phyloP scores from a whole-genome alignment of 768 basidiomycete species.

The Holtermanniella nyarrowii region DNA sequence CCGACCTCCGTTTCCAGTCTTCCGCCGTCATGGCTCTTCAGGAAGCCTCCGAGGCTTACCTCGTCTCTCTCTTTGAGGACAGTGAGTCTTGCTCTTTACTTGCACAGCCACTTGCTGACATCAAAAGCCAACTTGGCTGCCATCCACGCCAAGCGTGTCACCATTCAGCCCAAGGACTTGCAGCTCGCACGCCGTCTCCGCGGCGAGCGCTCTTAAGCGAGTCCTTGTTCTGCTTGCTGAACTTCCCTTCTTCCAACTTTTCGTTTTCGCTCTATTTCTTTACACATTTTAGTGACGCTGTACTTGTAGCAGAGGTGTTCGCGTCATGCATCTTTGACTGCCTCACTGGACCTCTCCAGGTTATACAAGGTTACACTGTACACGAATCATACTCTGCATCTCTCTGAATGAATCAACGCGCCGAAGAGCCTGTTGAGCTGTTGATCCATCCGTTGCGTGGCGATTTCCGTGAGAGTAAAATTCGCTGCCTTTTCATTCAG shows the following conservation, averaged over 20 bases:
- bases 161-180: slow-evolving; percentile 59
- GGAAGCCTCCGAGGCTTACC: slow-evolving; percentile 55
- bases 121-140: slow-evolving; percentile 41
- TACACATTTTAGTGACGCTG: not conserved
- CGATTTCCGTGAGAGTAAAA: too few species aligned
- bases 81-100: slow-evolving; percentile 48
- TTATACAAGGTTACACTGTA: too few species aligned
- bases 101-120: not conserved
- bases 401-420: too few species aligned
- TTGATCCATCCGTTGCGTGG: too few species aligned
- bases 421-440: too few species aligned
- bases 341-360: too few species aligned
- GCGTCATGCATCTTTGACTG: too few species aligned
- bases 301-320: too few species aligned
- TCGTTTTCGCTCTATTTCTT: not conserved
- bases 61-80: slow-evolving; percentile 63
- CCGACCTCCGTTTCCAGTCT: slow-evolving; percentile 47
- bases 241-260: not conserved
- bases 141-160: slow-evolving; percentile 52
- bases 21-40: slow-evolving; percentile 50
- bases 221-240: not conserved
- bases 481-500: too few species aligned
- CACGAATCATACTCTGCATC: too few species aligned
- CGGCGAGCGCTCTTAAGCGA: slow-evolving; percentile 33
- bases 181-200: slow-evolving; percentile 40